phyloP scores from a whole-genome alignment of 2,329 filamentous ascomycete genomes.

The Fusarium torulosum region DNA sequence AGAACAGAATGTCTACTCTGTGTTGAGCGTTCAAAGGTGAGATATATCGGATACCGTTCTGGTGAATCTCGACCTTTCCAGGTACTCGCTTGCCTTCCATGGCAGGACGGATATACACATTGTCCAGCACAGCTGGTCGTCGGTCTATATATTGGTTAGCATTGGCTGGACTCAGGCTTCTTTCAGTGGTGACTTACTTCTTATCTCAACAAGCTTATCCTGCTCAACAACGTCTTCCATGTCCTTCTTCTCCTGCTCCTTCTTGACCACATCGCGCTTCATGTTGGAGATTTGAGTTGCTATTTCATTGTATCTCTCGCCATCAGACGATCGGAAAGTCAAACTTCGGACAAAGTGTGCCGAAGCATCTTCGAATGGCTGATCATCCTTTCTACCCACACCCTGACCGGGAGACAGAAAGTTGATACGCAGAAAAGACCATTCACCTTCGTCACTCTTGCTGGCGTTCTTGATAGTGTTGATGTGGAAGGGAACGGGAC shows the following conservation, averaged over 20 bases:
- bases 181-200: constrained; percentile 71
- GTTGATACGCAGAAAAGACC: constrained; percentile 94
- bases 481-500: constrained; percentile 98
- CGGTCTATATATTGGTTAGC: constrained; percentile 75
- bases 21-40: constrained; percentile 83
- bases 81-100: constrained; percentile 97
- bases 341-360: constrained; percentile 96
- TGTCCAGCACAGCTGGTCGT: constrained; percentile 88
- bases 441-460: constrained; percentile 96
- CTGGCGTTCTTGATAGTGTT: constrained; percentile 98
- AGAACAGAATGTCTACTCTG: constrained; percentile 93
- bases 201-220: constrained; percentile 94
- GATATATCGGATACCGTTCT: constrained; percentile 97
- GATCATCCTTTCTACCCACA: constrained; percentile 96
- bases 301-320: constrained; percentile 89
- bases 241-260: constrained; percentile 98
- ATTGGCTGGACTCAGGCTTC: neutral
- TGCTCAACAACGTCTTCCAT: constrained; percentile 99
- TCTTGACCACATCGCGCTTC: constrained; percentile 91
- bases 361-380: constrained; percentile 95
- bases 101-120: constrained; percentile 94
- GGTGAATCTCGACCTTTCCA: constrained; percentile 96
- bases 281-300: constrained; percentile 94
- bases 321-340: constrained; percentile 92
- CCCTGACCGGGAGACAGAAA: constrained; percentile 97